phyloP scores from a whole-genome alignment of 1,284 basidiomycete genomes.

The Wolfiporia cocos region DNA sequence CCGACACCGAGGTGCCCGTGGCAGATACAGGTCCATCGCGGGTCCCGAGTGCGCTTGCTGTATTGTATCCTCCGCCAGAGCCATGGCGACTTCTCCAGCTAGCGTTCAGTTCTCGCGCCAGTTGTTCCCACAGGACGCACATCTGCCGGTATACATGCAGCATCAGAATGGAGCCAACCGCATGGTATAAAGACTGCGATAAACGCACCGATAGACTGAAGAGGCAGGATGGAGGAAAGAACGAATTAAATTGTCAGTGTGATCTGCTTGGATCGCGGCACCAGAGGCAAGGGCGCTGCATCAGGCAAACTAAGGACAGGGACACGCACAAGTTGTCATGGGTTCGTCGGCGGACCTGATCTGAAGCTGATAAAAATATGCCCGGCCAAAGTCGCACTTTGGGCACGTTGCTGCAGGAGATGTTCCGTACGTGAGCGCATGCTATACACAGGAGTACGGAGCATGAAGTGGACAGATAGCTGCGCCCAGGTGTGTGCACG shows the following conservation, averaged over 20 bases:
- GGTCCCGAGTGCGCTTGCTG: too few relatives aligned
- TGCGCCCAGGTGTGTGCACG: too few relatives aligned
- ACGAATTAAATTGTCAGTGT: too few relatives aligned
- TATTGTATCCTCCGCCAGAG: neutral
- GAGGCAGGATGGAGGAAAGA: neutral
- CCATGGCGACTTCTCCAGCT: neutral
- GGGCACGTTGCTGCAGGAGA: conserved; percentile 61
- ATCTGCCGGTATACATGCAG: conserved; percentile 27
- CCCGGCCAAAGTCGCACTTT: conserved; percentile 85
- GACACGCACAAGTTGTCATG: conserved; percentile 87
- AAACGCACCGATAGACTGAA: conserved; percentile 31
- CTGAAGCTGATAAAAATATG: conserved; percentile 96
- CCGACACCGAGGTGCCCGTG: too few relatives aligned
- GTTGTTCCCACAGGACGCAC: conserved; percentile 49
- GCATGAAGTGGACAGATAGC: too few relatives aligned
- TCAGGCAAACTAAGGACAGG: conserved; percentile 10
- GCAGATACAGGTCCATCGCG: too few relatives aligned
- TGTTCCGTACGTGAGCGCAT: too few relatives aligned
- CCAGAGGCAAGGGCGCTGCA: too few relatives aligned
- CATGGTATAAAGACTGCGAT: too few relatives aligned
- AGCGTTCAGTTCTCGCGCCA: conserved; percentile 51
- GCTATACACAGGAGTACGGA: too few relatives aligned
- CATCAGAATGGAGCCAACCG: conserved; percentile 11
- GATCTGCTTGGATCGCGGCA: too few relatives aligned
- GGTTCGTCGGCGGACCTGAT: conserved; percentile 96